Base-by-base conservation (phyloP, 495 filamentous ascomycete species). In the Penicillium manginii region DNA sequence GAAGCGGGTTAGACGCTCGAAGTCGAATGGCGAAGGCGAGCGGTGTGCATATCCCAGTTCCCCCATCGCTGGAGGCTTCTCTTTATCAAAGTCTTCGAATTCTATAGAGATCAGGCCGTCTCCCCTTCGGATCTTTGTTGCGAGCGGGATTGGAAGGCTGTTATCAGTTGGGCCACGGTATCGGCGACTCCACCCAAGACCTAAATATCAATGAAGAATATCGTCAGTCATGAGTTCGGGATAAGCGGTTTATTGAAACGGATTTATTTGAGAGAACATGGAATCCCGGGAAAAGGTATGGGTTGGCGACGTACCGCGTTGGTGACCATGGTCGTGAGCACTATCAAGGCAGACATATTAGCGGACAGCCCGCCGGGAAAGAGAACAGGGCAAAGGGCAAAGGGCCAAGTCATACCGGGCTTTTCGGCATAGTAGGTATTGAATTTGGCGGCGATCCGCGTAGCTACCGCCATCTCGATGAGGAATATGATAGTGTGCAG, bases 291-390 rank as follows among this genome's bases (percentile, higher is more conserved):
- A n/a, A n/a, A n/a, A n/a, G n/a, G n/a, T 37, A 37, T 37, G 33
- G 45, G 65, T 19, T 6, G 9, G 9, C 5, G 56, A 73, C 84
- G 69, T 85, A 98, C 88, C 55, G 94, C 89, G 75, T 98, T 98
- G 63, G 91, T 93, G 59, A 97, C 89, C 94, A 98, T 98, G 72
- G 93, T 98, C 42, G 94, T 98, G 59, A 98, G 81, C 37, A 98
- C 91, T 90, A 74, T 64, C 55, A 59, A 6, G 50, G 53, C 32
- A 42, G 57, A 57, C 19, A 35, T 61, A 69, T 76, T 61, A 78
- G 71, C 59, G 23, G 6, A 51, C 45, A 17, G 40, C 22, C 33
- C 33, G 43, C 6, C 26, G 52, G 43, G 26, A 55, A 23, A 22
- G 10, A 45, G 43, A 22, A 31, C n/a, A 31, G 23, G 8, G 47